Evolutionary conservation across 306 rosid species (phyloP), one percentile per base, ranked within the genome.

Genomic region (Rosa chinensis): DNA sequence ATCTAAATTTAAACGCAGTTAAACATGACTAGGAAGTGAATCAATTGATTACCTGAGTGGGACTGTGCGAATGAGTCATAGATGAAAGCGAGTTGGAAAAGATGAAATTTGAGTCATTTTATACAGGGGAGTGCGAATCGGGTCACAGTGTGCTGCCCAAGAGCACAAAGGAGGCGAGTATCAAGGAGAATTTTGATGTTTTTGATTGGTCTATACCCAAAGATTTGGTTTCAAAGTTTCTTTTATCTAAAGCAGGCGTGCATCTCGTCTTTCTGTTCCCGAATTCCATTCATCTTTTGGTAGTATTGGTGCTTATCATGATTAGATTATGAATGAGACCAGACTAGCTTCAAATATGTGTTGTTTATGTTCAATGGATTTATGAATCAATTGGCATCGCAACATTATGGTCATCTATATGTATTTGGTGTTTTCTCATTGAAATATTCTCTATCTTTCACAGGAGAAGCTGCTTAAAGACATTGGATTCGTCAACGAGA

Each of bases 121-220:
- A 25, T 25, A 1, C 28, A 25, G 28, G 28, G 28, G 28, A 25
- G 28, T 25, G 28, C n/a, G n/a, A 25, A 25, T 79, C 79, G 72
- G 91, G 94, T 81, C 94, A 93, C 80, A 87, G 91, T 79, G 80
- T 90, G 21, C 86, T 93, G 18, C 97, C 94, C 37, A 93, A 93
- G 87, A 91, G 94, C 82, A 80, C 87, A 72, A 91, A 77, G 40
- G 85, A 83, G 21, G 79, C 72, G 2, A 91, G 90, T 73, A 87
- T 93, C 50, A 79, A 84, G 79, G 87, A 87, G 58, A 93, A 93
- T 77, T 56, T 89, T 48, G 92, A 84, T 76, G 77, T 91, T 18
- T 86, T 87, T 63, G 79, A 84, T 67, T 91, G 98, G 97, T 91
- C 91, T 59, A 87, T 93, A 53, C 88, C 92, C 2, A 75, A 53